These are phyloP conservation scores for Naganishia antarctica DNA, from an alignment of 768 basidiomycete species.

Conservation along the genomic window DNA sequence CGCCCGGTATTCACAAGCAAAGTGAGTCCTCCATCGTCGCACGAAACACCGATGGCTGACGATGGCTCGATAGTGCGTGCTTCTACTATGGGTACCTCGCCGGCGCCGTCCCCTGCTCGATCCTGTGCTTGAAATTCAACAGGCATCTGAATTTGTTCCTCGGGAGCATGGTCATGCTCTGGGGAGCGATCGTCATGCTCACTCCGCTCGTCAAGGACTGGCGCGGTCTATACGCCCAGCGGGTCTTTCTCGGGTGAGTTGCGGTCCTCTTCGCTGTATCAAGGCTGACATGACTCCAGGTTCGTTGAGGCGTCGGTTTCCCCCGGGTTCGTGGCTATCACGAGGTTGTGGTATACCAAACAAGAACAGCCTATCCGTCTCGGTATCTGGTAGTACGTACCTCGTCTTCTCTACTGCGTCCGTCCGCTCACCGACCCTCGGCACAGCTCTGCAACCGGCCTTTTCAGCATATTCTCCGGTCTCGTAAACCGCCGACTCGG, in stretches of 20 bases:
- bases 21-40: too few relatives aligned
- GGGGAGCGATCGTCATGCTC: conserved; percentile 43
- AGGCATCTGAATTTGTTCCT: conserved; percentile 6
- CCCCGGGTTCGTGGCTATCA: conserved; percentile 50
- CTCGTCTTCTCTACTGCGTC: conserved; percentile 33
- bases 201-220: conserved; percentile 39
- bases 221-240: conserved; percentile 43
- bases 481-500: conserved; percentile 37
- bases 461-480: conserved; percentile 50
- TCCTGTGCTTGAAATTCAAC: conserved; percentile 26
- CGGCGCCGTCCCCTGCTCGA: conserved; percentile 42
- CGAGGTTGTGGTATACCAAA: conserved; percentile 50
- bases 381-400: conserved; percentile 18
- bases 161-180: conserved; percentile 31
- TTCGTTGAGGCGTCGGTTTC: conserved; percentile 38
- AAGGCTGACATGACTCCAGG: too few relatives aligned
- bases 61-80: too few relatives aligned
- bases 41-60: too few relatives aligned
- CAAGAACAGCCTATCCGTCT: conserved; percentile 32
- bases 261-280: neutral
- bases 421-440: conserved; percentile 47
- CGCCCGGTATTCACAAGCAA: conserved; percentile 44
- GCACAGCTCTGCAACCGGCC: conserved; percentile 25
- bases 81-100: conserved; percentile 49
- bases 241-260: conserved; percentile 42